Base-by-base conservation (phyloP, 2,329 filamentous ascomycete species). In the Amylocarpus encephaloides region DNA sequence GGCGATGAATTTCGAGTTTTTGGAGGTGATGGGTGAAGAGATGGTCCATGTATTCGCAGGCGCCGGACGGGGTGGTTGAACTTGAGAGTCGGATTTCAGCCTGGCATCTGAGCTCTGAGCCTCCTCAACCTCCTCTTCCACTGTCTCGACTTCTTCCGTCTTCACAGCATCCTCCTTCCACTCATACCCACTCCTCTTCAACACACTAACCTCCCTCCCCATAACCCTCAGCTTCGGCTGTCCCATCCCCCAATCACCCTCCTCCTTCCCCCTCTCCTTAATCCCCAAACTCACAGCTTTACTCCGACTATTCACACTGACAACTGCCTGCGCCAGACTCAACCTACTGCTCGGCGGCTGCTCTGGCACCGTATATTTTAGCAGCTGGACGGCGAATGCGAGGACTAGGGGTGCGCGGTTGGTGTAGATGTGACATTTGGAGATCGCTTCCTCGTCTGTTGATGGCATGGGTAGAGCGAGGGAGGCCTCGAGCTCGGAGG, bases 341-440 rank as follows among this genome's bases (percentile, higher is more conserved):
- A 95, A 71, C 42, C 88, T 76, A 64, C 88, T 92, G n/a, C 87
- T 93, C 2, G 84, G 74, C 2, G 89, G 89, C 64, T 95, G 90
- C 58, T 87, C 83, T 0, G 89, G 86, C 84, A 91, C 92, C 0
- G 88, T 94, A 63, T 85, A 83, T 41, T 86, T 83, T 42, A 94
- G 66, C 43, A 92, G 65, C 52, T 82, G 79, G 12, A 89, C 78
- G 1, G 85, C 82, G 67, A 94, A 94, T 0, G 88, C 88, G 5
- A 95, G 74, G 1, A 95, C 82, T 1, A 95, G 70, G 1, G 90
- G 89, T 2, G 90, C 89, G 35, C 90, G 76, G 62, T 95, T 94
- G 0, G 88, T 93, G 54, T 83, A 71, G 1, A 95, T 59, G 0
- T 73, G 70, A 1, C 79, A 78, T 1, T 70, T 66, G 12, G 73